Evolutionary conservation across 2,329 filamentous ascomycete genomes (phyloP).

Genomic region (Harringtonia aguacate): DNA sequence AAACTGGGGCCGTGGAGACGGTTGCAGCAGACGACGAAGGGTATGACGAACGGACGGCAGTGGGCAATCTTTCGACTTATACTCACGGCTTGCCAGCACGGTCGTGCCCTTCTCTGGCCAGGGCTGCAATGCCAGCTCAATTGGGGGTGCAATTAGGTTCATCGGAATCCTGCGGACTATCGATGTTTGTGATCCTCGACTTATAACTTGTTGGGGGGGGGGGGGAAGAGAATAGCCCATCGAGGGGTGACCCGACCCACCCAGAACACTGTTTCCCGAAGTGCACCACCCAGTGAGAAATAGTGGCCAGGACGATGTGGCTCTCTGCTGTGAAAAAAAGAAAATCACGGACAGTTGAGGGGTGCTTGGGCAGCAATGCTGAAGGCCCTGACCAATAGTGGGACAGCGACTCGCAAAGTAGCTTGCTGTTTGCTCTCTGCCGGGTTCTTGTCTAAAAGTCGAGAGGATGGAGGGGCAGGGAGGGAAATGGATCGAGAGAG

Average conservation of each 20-base stretch:
- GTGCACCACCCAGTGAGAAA: not conserved
- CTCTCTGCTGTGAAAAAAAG: not conserved
- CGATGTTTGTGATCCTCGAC: not conserved
- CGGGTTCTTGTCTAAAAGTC: too few species aligned
- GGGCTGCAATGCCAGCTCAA: too few species aligned
- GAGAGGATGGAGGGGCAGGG: too few species aligned
- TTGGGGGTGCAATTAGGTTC: too few species aligned
- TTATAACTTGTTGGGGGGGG: not conserved
- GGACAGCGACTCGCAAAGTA: not conserved
- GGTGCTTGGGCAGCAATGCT: slow-evolving; percentile 11
- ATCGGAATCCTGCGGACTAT: not conserved
- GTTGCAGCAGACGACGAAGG: too few species aligned
- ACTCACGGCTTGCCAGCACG: too few species aligned
- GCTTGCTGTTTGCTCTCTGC: too few species aligned
- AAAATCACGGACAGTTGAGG: not conserved
- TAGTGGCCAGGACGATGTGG: not conserved
- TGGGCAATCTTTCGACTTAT: too few species aligned
- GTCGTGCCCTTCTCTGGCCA: too few species aligned
- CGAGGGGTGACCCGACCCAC: not conserved
- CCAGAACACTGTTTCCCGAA: not conserved
- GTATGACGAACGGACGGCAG: too few species aligned
- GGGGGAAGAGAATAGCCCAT: not conserved
- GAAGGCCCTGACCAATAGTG: not conserved
- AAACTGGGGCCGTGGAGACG: not conserved
- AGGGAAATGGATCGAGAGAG: too few species aligned